Evolutionary conservation across 768 basidiomycete species (phyloP).

Genomic region (Mycena latifolia): DNA sequence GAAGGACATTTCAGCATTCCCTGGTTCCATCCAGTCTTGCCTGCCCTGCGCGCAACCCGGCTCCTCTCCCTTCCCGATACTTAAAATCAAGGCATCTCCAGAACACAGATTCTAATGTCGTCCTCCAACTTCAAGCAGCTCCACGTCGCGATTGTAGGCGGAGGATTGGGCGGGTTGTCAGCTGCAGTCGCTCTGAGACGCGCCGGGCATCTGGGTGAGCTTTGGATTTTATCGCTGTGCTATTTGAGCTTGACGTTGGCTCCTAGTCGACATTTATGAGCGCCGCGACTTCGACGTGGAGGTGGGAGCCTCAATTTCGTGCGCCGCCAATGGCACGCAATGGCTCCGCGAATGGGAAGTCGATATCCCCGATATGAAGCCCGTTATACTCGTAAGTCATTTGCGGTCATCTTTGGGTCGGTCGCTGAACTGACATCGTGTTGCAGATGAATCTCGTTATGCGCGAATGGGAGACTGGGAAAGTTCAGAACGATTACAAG

Average conservation of each 20-base stretch:
- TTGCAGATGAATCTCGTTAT: constrained; percentile 45
- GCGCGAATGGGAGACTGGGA: constrained; percentile 50
- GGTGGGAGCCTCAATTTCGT: constrained; percentile 49
- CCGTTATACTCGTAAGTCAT: constrained; percentile 38
- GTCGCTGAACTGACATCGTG: not conserved
- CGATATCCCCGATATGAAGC: constrained; percentile 46
- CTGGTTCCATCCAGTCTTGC: too few relatives aligned
- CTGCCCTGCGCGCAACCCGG: too few relatives aligned
- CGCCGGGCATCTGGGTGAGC: constrained; percentile 44
- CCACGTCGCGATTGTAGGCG: constrained; percentile 39
- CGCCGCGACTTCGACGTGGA: constrained; percentile 46
- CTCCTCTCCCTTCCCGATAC: not conserved
- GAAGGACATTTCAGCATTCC: not conserved
- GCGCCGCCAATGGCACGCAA: constrained; percentile 49
- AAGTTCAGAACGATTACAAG: constrained; percentile 45
- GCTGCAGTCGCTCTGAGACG: constrained; percentile 45
- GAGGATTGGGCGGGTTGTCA: constrained; percentile 44
- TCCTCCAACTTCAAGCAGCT: constrained; percentile 36
- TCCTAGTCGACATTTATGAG: constrained; percentile 44
- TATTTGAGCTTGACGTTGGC: not conserved
- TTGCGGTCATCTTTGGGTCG: not conserved
- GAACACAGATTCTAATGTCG: not conserved
- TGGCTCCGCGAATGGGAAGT: constrained; percentile 50
- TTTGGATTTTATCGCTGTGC: not conserved
- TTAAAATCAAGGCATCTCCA: constrained; percentile 5